Evolutionary conservation across 768 basidiomycete genomes (phyloP).

Genomic region (Trametes villosa): DNA sequence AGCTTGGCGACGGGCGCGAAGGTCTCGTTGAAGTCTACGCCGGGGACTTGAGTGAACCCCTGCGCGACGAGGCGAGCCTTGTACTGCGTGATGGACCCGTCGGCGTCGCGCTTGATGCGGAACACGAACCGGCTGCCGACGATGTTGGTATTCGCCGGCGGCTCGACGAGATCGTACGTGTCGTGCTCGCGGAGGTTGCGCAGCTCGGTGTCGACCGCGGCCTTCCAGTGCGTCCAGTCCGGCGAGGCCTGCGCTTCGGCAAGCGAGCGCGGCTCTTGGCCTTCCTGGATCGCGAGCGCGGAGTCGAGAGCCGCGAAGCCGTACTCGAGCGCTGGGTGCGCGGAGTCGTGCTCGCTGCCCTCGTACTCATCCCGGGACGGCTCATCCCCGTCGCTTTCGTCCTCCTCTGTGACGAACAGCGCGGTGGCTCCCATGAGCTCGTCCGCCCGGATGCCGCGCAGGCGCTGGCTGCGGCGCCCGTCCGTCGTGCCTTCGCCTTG

Average conservation of each 20-base stretch:
- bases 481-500: not conserved
- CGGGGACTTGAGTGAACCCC: slow-evolving; percentile 38
- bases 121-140: slow-evolving; percentile 31
- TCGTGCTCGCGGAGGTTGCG: not conserved
- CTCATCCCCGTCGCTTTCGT: not conserved
- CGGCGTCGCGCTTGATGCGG: slow-evolving; percentile 29
- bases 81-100: slow-evolving; percentile 25
- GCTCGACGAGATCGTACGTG: slow-evolving; percentile 13
- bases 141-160: slow-evolving; percentile 13
- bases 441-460: not conserved
- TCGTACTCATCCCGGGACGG: not conserved
- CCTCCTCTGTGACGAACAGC: not conserved
- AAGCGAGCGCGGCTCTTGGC: slow-evolving; percentile 7
- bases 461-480: not conserved
- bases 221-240: slow-evolving; percentile 32
- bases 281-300: not conserved
- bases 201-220: slow-evolving; percentile 22
- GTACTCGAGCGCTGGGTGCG: not conserved
- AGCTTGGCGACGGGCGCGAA: no score
- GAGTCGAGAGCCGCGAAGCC: not conserved
- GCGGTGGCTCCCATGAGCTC: slow-evolving; percentile 1
- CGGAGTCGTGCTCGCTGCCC: not conserved
- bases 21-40: slow-evolving; percentile 34
- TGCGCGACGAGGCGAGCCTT: slow-evolving; percentile 34
- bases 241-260: slow-evolving; percentile 29